These are phyloP conservation scores for Phaeosphaeria sp. DNA, from an alignment of 2,329 filamentous ascomycete genomes.

Conservation along the genomic window DNA sequence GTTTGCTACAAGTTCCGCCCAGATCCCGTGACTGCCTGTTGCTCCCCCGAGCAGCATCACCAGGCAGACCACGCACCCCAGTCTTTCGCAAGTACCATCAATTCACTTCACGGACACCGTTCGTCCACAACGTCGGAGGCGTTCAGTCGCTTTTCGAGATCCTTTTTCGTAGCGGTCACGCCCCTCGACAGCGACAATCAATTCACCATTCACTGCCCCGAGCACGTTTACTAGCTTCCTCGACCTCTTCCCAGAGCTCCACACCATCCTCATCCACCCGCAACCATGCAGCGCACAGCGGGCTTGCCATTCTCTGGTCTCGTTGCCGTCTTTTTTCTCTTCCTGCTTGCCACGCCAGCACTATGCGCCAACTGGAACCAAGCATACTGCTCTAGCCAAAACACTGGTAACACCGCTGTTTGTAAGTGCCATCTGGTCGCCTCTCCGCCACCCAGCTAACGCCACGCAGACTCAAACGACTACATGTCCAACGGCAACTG, in stretches of 20 bases:
- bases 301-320: constrained; percentile 20
- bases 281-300: constrained; percentile 22
- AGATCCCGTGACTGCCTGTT: constrained; percentile 1
- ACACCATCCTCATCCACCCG: not conserved
- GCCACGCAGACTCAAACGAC: constrained; percentile 31
- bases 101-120: constrained; percentile 12
- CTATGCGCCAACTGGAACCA: constrained; percentile 25
- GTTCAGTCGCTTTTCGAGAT: constrained; percentile 30
- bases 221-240: not conserved
- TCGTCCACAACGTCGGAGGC: constrained; percentile 22
- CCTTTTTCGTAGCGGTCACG: constrained; percentile 11
- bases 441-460: constrained; percentile 12
- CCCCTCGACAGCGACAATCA: constrained; percentile 6
- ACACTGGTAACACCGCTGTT: constrained; percentile 44
- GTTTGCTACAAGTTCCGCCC: not conserved
- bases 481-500: constrained; percentile 75
- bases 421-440: constrained; percentile 38
- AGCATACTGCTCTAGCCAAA: constrained; percentile 55
- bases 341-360: constrained; percentile 21
- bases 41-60: not conserved
- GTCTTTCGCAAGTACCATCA: not conserved
- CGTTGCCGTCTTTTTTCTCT: constrained; percentile 22
- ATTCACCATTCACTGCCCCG: constrained; percentile 13
- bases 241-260: constrained; percentile 2
- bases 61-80: constrained; percentile 2